Conservation (phyloP, 2,329 filamentous ascomycete genomes). For the Kalmusia sp. region DNA sequence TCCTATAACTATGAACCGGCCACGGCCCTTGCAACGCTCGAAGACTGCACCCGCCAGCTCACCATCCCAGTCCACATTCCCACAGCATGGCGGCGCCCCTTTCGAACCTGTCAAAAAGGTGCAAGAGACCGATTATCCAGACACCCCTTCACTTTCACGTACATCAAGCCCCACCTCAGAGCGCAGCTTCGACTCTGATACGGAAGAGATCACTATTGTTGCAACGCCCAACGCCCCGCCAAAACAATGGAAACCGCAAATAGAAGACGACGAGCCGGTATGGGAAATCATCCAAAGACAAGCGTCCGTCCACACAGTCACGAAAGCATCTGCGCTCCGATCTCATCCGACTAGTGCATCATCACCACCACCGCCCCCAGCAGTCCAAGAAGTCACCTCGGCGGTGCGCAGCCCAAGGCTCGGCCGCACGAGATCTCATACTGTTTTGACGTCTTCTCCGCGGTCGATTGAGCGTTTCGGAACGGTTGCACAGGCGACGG, state of each 20-base stretch:
- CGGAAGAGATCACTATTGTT: slow-evolving; percentile 36
- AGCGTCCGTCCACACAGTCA: slow-evolving; percentile 27
- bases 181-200: slow-evolving; percentile 39
- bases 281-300: slow-evolving; percentile 21
- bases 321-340: slow-evolving; percentile 34
- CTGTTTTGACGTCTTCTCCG: slow-evolving; percentile 12
- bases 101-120: slow-evolving; percentile 3
- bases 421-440: slow-evolving; percentile 9
- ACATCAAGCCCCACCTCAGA: slow-evolving; percentile 34
- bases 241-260: slow-evolving; percentile 26
- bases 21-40: slow-evolving; percentile 34
- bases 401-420: slow-evolving; percentile 7
- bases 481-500: slow-evolving; percentile 26
- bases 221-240: slow-evolving; percentile 24
- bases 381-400: slow-evolving; percentile 30
- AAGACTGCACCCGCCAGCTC: slow-evolving; percentile 39
- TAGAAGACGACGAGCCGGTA: slow-evolving; percentile 15
- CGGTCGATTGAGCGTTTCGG: slow-evolving; percentile 9
- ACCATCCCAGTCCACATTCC: slow-evolving; percentile 33
- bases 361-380: slow-evolving; percentile 25
- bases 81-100: slow-evolving; percentile 8
- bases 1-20: slow-evolving; percentile 22
- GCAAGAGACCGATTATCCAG: slow-evolving; percentile 3
- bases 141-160: slow-evolving; percentile 13
- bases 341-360: slow-evolving; percentile 28